Evolutionary conservation across 805 yeast genomes (phyloP).

Genomic region (Osmozyma mogii): DNA sequence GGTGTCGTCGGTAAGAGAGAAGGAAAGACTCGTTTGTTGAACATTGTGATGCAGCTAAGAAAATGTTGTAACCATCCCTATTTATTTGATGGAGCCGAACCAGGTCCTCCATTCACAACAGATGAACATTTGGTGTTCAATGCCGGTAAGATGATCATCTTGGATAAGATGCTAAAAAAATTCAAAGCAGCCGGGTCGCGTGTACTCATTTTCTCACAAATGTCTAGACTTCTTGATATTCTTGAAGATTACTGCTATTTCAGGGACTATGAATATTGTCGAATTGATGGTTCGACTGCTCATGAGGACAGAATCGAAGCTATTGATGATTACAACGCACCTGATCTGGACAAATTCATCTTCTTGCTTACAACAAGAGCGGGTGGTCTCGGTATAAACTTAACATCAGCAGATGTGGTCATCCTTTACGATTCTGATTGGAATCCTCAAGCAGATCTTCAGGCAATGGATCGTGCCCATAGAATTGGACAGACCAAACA

Average conservation of each 20-base stretch:
- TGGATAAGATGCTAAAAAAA: conserved; percentile 74
- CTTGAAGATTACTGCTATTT: conserved; percentile 87
- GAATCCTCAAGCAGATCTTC: conserved; percentile 97
- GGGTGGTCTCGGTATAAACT: conserved; percentile 92
- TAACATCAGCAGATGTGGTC: conserved; percentile 88
- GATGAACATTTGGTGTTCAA: conserved; percentile 90
- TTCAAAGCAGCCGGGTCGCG: conserved; percentile 74
- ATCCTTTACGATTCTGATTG: conserved; percentile 88
- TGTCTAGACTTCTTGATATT: conserved; percentile 85
- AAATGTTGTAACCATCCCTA: conserved; percentile 98
- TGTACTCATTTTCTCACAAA: conserved; percentile 86
- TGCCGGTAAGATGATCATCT: conserved; percentile 82
- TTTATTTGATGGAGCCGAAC: conserved; percentile 97
- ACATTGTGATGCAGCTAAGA: conserved; percentile 93
- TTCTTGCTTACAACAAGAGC: conserved; percentile 90
- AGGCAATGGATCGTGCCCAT: conserved; percentile 98
- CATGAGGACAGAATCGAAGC: conserved; percentile 91
- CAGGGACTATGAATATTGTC: conserved; percentile 76
- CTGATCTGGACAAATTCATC: conserved; percentile 73
- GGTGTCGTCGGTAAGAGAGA: conserved; percentile 94
- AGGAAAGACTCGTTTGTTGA: conserved; percentile 81
- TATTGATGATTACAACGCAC: conserved; percentile 84
- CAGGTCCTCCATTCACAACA: conserved; percentile 95
- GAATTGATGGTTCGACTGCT: conserved; percentile 90
- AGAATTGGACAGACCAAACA: conserved; percentile 96